Evolutionary conservation across 176 grass and related monocot genomes (phyloP), one percentile per base, ranked within the genome.

Genomic region (Guadua angustifolia): DNA sequence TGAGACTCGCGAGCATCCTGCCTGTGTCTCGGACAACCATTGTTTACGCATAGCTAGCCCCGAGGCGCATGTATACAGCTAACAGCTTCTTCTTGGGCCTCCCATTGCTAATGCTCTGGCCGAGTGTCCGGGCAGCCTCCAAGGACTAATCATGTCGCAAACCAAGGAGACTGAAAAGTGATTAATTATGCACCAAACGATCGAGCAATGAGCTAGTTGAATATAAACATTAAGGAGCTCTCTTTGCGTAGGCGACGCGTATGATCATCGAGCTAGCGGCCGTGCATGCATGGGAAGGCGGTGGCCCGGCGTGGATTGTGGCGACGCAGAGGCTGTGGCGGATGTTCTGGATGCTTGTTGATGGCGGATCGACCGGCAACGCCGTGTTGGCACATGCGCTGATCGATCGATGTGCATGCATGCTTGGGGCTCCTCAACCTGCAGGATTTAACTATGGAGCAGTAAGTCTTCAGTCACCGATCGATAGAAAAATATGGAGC

Each of bases 281-380:
- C 45, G 45, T 5, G 79, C 32, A 13, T 49, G 11, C 10, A 75
- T 49, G 60, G 36, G 42, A 36, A 35, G 26, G 50, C 56, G 62
- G 74, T 66, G 80, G 59, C 39, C 59, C 79, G 75, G 78, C 82
- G 89, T 55, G 8, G 81, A 91, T 77, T 71, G 65, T 22, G 82
- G 32, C 71, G 77, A 43, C 32, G 56, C 75, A 49, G 79, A 83
- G 66, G 71, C 57, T 51, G 21, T 49, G 79, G 73, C 66, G 51
- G 78, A 82, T 85, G 83, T 66, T 56, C 62, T 49, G 83, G 86
- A 33, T 45, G 62, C 82, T 83, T 81, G 36, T 78, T 81, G 19
- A 88, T 73, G 83, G 81, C 35, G 69, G 69, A 76, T 39, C 79
- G 55, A 49, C 44, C 78, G 64, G 83, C 88, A 64, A 33, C 45